A percentile compares a stretch with the other conserved stretches of the same genome.
Conservation (phyloP, 495 filamentous ascomycete genomes). For the Trichodelitschia bisporula region DNA sequence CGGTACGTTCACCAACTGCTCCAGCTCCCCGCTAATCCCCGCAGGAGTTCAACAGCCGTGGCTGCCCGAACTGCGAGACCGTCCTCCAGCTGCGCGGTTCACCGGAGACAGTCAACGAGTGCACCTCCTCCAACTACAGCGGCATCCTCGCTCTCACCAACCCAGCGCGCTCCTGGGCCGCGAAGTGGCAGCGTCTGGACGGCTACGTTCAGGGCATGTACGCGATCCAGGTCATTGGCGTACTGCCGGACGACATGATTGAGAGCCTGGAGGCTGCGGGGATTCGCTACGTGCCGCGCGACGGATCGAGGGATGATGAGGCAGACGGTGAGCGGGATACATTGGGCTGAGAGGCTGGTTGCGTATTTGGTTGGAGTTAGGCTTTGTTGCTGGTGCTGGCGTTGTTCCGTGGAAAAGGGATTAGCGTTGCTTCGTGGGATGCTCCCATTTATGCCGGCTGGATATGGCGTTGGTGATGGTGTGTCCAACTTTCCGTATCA, state of each 20-base stretch:
- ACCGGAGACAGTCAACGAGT: not conserved
- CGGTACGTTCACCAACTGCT: not conserved
- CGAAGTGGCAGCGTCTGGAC: constrained; percentile 2
- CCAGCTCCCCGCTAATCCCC: not conserved
- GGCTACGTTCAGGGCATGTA: constrained; percentile 2
- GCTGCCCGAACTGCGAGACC: constrained; percentile 3
- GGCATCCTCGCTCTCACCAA: constrained; percentile 1
- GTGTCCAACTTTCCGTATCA: too few species aligned
- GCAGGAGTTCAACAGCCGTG: not conserved
- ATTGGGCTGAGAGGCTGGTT: too few species aligned
- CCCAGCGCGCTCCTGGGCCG: constrained; percentile 1
- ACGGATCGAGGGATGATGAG: not conserved
- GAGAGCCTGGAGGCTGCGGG: not conserved
- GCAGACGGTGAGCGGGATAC: too few species aligned
- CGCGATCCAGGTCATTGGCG: constrained; percentile 2
- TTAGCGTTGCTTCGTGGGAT: too few species aligned
- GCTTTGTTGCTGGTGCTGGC: too few species aligned
- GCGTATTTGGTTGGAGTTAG: too few species aligned
- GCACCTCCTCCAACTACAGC: constrained; percentile 1
- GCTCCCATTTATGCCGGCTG: too few species aligned
- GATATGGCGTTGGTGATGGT: too few species aligned
- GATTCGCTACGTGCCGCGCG: not conserved
- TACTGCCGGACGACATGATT: not conserved
- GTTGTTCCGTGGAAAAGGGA: too few species aligned
- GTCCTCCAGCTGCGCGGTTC: constrained; percentile 1